Conservation (phyloP, 331 rosid species). For the Quercus tomentella region DNA sequence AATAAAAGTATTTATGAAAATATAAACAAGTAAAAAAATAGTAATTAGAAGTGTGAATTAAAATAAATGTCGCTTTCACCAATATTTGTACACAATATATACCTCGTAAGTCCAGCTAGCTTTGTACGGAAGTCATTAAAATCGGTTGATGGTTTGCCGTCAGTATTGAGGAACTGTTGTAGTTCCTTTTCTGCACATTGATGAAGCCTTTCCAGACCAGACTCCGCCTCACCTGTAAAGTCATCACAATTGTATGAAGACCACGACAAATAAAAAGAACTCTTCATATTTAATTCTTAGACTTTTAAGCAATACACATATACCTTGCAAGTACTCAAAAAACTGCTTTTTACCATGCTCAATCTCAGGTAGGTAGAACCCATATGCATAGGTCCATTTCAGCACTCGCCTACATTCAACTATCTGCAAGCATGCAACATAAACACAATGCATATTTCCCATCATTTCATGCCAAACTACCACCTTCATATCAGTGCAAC, state of each 20-base stretch:
- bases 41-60: neutral
- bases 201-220: conserved; percentile 66
- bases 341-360: conserved; percentile 65
- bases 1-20: neutral
- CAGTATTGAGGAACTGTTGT: conserved; percentile 39
- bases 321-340: conserved; percentile 82
- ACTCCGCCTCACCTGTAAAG: conserved; percentile 71
- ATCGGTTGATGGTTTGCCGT: conserved; percentile 36
- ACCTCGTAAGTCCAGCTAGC: conserved; percentile 68
- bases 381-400: conserved; percentile 85
- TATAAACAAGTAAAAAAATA: neutral
- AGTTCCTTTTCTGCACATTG: conserved; percentile 65
- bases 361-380: conserved; percentile 63
- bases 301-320: neutral
- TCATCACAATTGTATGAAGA: conserved; percentile 8
- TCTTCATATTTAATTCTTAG: neutral
- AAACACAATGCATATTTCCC: neutral
- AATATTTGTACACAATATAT: neutral
- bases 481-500: neutral
- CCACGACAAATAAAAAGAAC: neutral
- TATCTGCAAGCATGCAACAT: conserved; percentile 42
- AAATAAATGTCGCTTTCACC: neutral
- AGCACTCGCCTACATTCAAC: conserved; percentile 77
- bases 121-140: conserved; percentile 69
- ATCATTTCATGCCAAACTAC: neutral